Conservation (phyloP, 208 protist genomes). For the Naegleria gruberi region DNA sequence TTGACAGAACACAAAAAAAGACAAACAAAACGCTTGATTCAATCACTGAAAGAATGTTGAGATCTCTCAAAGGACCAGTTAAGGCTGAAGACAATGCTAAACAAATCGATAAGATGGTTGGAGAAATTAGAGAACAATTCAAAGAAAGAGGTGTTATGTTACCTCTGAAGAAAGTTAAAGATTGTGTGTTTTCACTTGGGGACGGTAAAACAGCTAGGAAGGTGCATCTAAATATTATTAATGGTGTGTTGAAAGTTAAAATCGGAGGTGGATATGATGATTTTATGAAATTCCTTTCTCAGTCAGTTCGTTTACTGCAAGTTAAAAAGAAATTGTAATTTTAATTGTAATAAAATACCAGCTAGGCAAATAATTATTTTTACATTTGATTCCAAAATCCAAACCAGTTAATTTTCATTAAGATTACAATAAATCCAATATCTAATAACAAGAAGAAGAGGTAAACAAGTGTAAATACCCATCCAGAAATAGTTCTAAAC, state of each 20-base stretch:
- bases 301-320: not conserved
- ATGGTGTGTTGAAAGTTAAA: not conserved
- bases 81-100: not conserved
- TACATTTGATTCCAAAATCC: not conserved
- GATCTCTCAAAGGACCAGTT: not conserved
- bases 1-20: not conserved
- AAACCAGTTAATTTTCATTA: slow-evolving; percentile 1
- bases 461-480: not conserved
- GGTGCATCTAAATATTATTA: not conserved
- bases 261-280: not conserved
- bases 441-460: not conserved
- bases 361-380: not conserved
- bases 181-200: not conserved
- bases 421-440: not conserved
- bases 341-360: too few relatives aligned
- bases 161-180: not conserved
- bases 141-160: not conserved
- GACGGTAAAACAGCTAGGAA: not conserved
- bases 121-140: not conserved
- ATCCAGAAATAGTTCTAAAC: not conserved
- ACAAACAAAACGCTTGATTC: not conserved
- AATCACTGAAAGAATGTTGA: not conserved
- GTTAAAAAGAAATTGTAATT: not conserved
- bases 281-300: not conserved
- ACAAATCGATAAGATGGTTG: not conserved